A percentile compares a stretch with the other conserved stretches of the same genome.
phyloP scores from a whole-genome alignment of 2,329 filamentous ascomycete species.

The Davidsoniella australis region DNA sequence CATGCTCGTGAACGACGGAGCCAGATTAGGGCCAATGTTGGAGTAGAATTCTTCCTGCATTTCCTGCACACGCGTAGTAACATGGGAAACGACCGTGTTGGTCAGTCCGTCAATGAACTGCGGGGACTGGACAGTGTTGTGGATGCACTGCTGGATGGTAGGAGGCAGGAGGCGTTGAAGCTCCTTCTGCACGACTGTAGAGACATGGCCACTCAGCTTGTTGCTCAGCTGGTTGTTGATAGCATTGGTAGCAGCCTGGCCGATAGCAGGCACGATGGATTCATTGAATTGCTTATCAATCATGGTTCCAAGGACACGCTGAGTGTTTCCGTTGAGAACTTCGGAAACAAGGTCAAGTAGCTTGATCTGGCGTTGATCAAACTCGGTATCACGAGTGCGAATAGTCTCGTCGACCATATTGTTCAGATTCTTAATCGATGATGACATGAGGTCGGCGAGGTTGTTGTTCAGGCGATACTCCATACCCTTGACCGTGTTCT shows the following conservation, averaged over 20 bases:
- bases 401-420: slow-evolving; percentile 50
- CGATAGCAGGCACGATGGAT: slow-evolving; percentile 58
- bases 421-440: slow-evolving; percentile 43
- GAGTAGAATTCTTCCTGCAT: slow-evolving; percentile 53
- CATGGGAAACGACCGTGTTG: slow-evolving; percentile 9
- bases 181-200: slow-evolving; percentile 53
- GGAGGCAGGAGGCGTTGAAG: slow-evolving; percentile 53
- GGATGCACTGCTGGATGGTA: slow-evolving; percentile 43
- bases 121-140: slow-evolving; percentile 51
- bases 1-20: slow-evolving; percentile 47
- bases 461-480: slow-evolving; percentile 33
- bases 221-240: slow-evolving; percentile 56
- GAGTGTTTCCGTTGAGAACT: slow-evolving; percentile 44
- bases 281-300: slow-evolving; percentile 60
- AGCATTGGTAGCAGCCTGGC: slow-evolving; percentile 46
- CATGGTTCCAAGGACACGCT: slow-evolving; percentile 59
- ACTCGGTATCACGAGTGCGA: slow-evolving; percentile 31
- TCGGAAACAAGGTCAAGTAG: slow-evolving; percentile 41
- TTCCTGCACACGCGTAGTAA: slow-evolving; percentile 50
- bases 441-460: slow-evolving; percentile 34
- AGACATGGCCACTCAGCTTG: slow-evolving; percentile 48
- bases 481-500: slow-evolving; percentile 36
- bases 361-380: slow-evolving; percentile 35
- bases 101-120: slow-evolving; percentile 53
- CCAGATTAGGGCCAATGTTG: slow-evolving; percentile 44